These are phyloP conservation scores for Mycoemilia scoparia DNA, from an alignment of 192 early-diverging fungal species.

Conservation along the genomic window DNA sequence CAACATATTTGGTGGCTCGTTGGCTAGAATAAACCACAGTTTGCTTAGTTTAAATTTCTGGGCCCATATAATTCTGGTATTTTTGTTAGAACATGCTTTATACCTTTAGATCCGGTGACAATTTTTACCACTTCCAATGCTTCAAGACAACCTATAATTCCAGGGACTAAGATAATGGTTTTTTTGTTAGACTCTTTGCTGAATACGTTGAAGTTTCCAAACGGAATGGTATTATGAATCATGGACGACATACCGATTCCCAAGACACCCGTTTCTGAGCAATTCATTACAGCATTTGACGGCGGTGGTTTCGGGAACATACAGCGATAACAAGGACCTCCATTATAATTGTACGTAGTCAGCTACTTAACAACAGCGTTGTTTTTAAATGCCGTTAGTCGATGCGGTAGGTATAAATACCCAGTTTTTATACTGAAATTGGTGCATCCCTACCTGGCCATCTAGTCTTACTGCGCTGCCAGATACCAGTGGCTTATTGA, in stretches of 20 bases:
- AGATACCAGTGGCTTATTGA: constrained; percentile 65
- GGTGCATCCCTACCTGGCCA: too few species aligned
- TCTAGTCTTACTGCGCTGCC: constrained; percentile 81
- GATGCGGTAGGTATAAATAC: too few species aligned
- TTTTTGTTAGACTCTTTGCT: too few species aligned
- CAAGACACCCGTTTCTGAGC: constrained; percentile 80
- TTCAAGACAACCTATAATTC: constrained; percentile 80
- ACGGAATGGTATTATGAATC: background rate
- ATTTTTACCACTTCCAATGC: constrained; percentile 88
- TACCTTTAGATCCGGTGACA: constrained; percentile 37
- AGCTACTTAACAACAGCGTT: too few species aligned
- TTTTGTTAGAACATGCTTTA: constrained; percentile 32
- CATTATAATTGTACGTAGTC: constrained; percentile 79
- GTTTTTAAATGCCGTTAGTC: constrained; percentile 2
- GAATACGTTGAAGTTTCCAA: too few species aligned
- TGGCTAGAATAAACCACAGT: too few species aligned
- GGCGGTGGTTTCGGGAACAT: constrained; percentile 87
- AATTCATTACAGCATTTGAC: constrained; percentile 69
- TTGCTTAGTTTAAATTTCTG: too few species aligned
- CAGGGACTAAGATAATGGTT: too few species aligned
- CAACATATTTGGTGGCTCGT: constrained; percentile 45
- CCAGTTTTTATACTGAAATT: too few species aligned
- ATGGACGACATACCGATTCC: too few species aligned
- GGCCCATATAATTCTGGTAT: too few species aligned
- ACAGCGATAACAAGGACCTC: constrained; percentile 92